Evolutionary conservation across 805 yeast species (phyloP), one percentile per base, ranked within the genome.

Genomic region (Cyberlindnera samutprakarnensis): DNA sequence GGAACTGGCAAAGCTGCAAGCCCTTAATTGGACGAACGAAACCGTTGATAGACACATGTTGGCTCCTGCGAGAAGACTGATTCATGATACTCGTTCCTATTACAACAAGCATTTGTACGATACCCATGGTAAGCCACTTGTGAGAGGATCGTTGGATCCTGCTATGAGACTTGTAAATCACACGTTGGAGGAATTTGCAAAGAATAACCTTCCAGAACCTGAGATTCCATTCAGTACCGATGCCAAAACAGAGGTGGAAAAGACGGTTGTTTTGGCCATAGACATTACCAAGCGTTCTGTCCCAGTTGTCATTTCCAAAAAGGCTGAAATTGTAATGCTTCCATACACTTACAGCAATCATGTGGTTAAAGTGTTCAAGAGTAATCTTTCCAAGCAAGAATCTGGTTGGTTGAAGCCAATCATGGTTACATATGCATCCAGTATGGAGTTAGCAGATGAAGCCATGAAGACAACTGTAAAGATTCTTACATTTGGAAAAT

Each of bases 101-200:
- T 70, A 74, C 48, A 68, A 73, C 47, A 59, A 66, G 29, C 62
- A 70, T 20, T 47, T 74, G 25, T 68, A 70, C 50, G 75, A 76
- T 47, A 64, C 72, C 7, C 60, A 73, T 19, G 85, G 85, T 16
- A 74, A 72, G 47, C 80, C 83, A 25, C 50, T 77, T 31, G 42
- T 81, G 23, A 65, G 85, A 42, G 64, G 78, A n/a, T 66, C 70
- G 16, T 47, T 78, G 15, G 86, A 79, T 53, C 78, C 83, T 4
- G 22, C 78, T 10, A 59, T 81, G 28, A 64, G 61, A 23, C 88
- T 92, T 18, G 27, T 78, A 27, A 85, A 81, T 57, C 56, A 64
- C 22, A 57, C 64, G 21, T 53, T 81, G 31, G 76, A 68, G 39
- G 51, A 61, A 2, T 44, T 62, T 16, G 63, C 73, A 18, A 53